Base-by-base conservation (phyloP, 1,139 yeast species). In the Magnusiomyces tetraspermus region DNA sequence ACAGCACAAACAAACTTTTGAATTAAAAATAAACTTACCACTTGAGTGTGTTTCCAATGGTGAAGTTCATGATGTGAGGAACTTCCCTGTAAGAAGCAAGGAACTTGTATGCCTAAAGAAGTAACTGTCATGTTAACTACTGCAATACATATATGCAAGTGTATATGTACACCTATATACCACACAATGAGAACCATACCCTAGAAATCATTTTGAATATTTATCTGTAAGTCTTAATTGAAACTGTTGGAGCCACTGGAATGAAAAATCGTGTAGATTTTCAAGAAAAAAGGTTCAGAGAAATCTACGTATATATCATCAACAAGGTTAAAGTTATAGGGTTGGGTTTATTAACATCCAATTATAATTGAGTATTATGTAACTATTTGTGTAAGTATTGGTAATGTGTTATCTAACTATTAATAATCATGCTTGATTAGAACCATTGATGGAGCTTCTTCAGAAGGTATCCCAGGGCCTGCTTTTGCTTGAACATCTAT, bases 41-140 rank as follows among this genome's bases (percentile, higher is more conserved):
- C 52, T 54, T 57, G 45, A 55, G 30, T 19, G 56, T 52, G 53
- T 53, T 51, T 53, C 53, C 43, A 50, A 55, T 45, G 50, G 57
- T 55, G 56, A 54, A 55, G 50, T 53, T 55, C 45, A 51, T 41
- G 48, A 57, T 49, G 53, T 54, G 49, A 46, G 59, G 59, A 23
- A 53, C 54, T 31, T 55, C 44, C 58, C 55, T 57, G 57, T 57
- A 57, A 51, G 51, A 40, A 36, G 56, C 54, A 28, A 52, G 51
- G 36, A 50, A 41, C 33, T 46, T 48, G 54, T 53, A 53, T 40
- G 42, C 8, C 56, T 53, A 19, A 22, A 22, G 21, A 5, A 23
- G 11, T 8, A 28, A 28, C 6, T 8, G 33, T 28, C 11, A 28
- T n/a, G n/a, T n/a, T n/a, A n/a, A n/a, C n/a, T n/a, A n/a, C n/a